Percentiles rank a stretch among this genome's conserved stretches.
Conservation (phyloP, 2,329 filamentous ascomycete genomes). For the Alternaria sp. region DNA sequence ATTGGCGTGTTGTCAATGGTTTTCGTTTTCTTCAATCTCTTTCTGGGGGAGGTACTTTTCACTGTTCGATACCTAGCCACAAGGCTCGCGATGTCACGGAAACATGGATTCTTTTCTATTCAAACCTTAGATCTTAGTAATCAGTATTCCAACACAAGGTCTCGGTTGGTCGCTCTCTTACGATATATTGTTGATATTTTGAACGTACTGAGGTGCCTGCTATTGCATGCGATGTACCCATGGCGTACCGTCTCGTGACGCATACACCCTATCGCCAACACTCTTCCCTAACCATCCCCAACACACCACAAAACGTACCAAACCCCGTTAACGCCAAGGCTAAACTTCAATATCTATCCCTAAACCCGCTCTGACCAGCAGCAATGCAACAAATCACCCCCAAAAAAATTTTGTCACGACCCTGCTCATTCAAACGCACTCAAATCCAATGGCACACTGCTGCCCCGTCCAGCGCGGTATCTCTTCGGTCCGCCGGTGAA, state of each 20-base stretch:
- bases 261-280: background rate
- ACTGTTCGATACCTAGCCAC: background rate
- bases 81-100: background rate
- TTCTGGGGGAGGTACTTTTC: background rate
- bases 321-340: slow-evolving; percentile 25
- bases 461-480: slow-evolving; percentile 90
- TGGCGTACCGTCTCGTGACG: background rate
- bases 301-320: background rate
- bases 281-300: background rate
- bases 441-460: slow-evolving; percentile 90
- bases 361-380: slow-evolving; percentile 4
- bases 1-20: background rate
- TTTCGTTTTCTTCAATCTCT: background rate
- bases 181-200: background rate
- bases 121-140: background rate
- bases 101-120: background rate
- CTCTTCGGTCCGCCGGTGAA: slow-evolving; percentile 76
- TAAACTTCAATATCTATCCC: slow-evolving; percentile 21
- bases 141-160: background rate
- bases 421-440: slow-evolving; percentile 58
- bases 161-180: background rate
- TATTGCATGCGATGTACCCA: background rate
- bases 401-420: background rate
- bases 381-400: slow-evolving; percentile 13
- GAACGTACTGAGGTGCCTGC: background rate